Evolutionary conservation across 768 basidiomycete species (phyloP).

Genomic region (Trametes cingulata): DNA sequence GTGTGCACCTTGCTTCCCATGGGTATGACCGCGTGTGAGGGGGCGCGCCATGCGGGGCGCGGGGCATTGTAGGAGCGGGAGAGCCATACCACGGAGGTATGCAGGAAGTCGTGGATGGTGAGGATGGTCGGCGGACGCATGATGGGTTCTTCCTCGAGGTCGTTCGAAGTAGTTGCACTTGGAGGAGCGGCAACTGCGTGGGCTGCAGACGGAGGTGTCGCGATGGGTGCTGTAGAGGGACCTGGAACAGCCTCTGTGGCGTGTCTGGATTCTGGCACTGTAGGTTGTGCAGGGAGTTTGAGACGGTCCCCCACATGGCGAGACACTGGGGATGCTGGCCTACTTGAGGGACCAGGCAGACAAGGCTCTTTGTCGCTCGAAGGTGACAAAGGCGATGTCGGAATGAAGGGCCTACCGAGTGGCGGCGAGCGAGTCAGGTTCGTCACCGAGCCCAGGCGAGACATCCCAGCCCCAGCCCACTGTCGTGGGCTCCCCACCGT

Average conservation of each 20-base stretch:
- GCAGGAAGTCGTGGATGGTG: conserved; percentile 22
- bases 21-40: conserved; percentile 34
- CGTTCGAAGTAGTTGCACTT: conserved; percentile 18
- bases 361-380: neutral
- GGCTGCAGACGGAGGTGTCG: neutral
- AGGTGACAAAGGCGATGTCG: neutral
- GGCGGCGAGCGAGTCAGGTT: conserved; percentile 14
- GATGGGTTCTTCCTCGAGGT: neutral
- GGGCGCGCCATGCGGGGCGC: conserved; percentile 32
- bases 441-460: conserved; percentile 24
- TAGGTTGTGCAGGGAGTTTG: too few species aligned
- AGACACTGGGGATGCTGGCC: neutral
- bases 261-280: too few species aligned
- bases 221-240: neutral
- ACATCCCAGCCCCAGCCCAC: conserved; percentile 10
- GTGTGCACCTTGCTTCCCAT: conserved; percentile 40
- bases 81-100: conserved; percentile 25
- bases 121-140: neutral
- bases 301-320: too few species aligned
- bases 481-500: neutral
- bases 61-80: conserved; percentile 13
- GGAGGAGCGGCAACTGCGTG: neutral
- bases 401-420: neutral
- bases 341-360: neutral
- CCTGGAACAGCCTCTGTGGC: too few species aligned